A percentile compares a stretch with the other conserved stretches of the same genome.
phyloP scores from a whole-genome alignment of 140 eudicot species.

The Flaveria floridana region DNA sequence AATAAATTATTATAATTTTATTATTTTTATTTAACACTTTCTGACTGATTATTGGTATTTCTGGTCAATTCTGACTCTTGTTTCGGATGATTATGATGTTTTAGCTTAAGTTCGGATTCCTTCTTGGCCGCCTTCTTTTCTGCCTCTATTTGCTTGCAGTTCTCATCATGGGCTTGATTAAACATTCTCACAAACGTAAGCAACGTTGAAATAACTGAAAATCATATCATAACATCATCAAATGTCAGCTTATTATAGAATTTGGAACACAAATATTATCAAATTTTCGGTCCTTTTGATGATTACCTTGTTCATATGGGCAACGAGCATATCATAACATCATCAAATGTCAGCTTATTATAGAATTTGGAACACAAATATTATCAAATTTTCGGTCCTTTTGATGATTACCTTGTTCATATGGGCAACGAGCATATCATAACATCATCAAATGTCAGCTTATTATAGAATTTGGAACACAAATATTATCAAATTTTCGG shows the following conservation, averaged over 20 bases:
- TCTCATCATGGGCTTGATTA: constrained; percentile 65
- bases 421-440: constrained; percentile 55
- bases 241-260: no score
- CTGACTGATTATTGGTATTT: constrained; percentile 15
- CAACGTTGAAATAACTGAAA: constrained; percentile 70
- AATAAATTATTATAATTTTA: background rate
- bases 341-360: no score
- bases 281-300: background rate
- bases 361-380: no score
- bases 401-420: constrained; percentile 63
- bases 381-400: background rate
- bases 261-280: no score
- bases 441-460: no score
- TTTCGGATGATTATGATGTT: constrained; percentile 20
- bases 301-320: constrained; percentile 75
- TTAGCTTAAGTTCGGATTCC: constrained; percentile 33
- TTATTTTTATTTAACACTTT: constrained; percentile 31
- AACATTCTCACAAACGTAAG: constrained; percentile 73
- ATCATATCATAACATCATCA: background rate
- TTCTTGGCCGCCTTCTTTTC: constrained; percentile 72
- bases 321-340: constrained; percentile 40
- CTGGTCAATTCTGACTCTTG: background rate
- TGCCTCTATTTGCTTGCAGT: constrained; percentile 67
- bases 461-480: no score
- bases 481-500: no score